Evolutionary conservation across 345 rosid species (phyloP), one percentile per base, ranked within the genome.

Genomic region (Citrus sp.): DNA sequence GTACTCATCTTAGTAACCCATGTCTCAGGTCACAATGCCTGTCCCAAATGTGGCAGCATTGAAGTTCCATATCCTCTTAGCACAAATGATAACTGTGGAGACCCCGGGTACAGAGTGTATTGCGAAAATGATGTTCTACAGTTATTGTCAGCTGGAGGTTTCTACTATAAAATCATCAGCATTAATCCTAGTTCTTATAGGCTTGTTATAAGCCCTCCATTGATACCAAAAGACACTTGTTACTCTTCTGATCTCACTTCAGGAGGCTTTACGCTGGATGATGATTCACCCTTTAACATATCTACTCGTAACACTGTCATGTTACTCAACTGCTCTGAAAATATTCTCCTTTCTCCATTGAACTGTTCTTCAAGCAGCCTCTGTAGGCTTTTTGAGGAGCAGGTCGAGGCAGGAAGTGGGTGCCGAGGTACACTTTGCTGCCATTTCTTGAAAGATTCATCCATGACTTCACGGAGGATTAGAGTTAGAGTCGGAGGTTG

Each of bases 31-130:
- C 37, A 67, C 22, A 65, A 38, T 66, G 66, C 77, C 72, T 91
- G 91, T 68, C 89, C 89, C 4, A 86, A 84, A 83, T 91, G 94
- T 77, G 92, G 90, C 5, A 80, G 54, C 72, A 77, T 75, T 68
- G 86, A 78, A 76, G 88, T 88, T 42, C 92, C 91, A 56, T 85
- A 79, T 83, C 94, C 94, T 21, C 89, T 88, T 37, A 88, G 91
- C 88, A 89, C 87, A 1, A 35, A 60, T 21, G 80, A 80, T 4
- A 77, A 62, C 70, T 91, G 94, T 84, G 94, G 90, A 42, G 87
- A 88, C 79, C 75, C 87, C 27, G 82, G 80, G 72, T 88, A 89
- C 64, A 80, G 71, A 74, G 82, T 89, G 68, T 81, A 80, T 71
- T 89, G 91, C 76, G 86, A 87, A 78, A 83, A 81, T 55, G 82